Evolutionary conservation across 2,329 filamentous ascomycete species (phyloP), one percentile per base, ranked within the genome.

Genomic region (Penicillium nordicum): DNA sequence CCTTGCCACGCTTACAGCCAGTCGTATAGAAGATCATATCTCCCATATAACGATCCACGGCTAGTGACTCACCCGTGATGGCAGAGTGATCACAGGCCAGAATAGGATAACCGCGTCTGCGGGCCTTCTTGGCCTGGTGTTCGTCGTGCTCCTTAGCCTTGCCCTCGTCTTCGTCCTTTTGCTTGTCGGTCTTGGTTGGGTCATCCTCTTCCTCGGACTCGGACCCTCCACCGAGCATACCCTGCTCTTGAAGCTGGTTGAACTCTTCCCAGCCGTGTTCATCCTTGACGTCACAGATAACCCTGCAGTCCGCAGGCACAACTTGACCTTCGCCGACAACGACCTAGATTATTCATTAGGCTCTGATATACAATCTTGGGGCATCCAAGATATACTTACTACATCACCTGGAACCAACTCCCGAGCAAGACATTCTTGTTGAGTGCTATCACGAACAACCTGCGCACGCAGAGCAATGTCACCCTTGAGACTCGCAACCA

Each of bases 391-490:
- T 40, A 34, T 25, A 78, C 83, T 76, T 78, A 88, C 86, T 69
- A 90, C 89, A 69, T 91, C 88, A 73, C 88, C 88, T 54, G 88
- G 87, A 55, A 91, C 88, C 58, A 91, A 78, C 74, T 91, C 88
- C 70, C 88, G 82, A 21, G 72, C 88, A 63, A 88, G 81, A 69
- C 90, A 87, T 58, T 88, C 84, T 61, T 85, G 77, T 72, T 88
- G 83, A 54, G 77, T 74, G 48, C 86, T 86, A 66, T 89, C 80
- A 65, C 88, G 87, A 62, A 90, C 76, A 61, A 88, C 86, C 54
- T 77, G 80, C 8, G 86, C 84, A 72, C 84, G 86, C 84, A 90
- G 86, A 64, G 88, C 88, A 69, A 91, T 91, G 67, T 91, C 88
- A 73, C 88, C 88, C 77, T 90, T 90, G 54, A 91, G 79, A 65